These are phyloP conservation scores for Pachyrhizus erosus DNA, from an alignment of 306 rosid genomes.

Conservation along the genomic window DNA sequence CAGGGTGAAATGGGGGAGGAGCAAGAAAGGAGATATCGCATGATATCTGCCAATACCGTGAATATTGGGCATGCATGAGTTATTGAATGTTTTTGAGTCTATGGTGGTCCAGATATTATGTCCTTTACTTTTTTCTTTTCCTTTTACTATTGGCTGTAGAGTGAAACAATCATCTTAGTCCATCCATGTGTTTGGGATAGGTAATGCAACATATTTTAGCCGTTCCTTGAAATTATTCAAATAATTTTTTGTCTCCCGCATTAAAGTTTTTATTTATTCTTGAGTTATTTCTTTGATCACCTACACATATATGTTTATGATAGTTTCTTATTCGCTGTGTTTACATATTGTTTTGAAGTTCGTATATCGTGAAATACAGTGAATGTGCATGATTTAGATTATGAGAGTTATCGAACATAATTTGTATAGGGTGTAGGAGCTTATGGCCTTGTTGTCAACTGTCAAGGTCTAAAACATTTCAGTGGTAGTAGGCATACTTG, in stretches of 20 bases:
- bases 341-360: not conserved
- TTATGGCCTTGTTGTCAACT: no score
- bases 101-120: constrained; percentile 52
- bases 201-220: constrained; percentile 52
- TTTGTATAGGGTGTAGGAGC: not conserved
- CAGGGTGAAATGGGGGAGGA: constrained; percentile 40
- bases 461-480: not conserved
- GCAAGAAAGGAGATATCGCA: constrained; percentile 46
- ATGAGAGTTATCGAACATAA: not conserved
- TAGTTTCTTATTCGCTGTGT: not conserved
- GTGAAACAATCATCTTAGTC: constrained; percentile 52
- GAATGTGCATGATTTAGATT: not conserved
- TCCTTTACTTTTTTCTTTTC: constrained; percentile 33
- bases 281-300: not conserved
- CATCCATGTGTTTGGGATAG: constrained; percentile 53
- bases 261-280: not conserved
- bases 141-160: constrained; percentile 54
- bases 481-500: not conserved
- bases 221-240: constrained; percentile 39
- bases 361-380: not conserved
- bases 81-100: constrained; percentile 48
- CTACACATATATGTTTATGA: not conserved
- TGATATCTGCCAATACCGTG: constrained; percentile 47
- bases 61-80: constrained; percentile 42
- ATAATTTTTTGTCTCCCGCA: constrained; percentile 22